A percentile compares a stretch with the other conserved stretches of the same genome.
These are phyloP conservation scores for Solidago caesia DNA, from an alignment of 129 eudicot species.

Conservation along the genomic window DNA sequence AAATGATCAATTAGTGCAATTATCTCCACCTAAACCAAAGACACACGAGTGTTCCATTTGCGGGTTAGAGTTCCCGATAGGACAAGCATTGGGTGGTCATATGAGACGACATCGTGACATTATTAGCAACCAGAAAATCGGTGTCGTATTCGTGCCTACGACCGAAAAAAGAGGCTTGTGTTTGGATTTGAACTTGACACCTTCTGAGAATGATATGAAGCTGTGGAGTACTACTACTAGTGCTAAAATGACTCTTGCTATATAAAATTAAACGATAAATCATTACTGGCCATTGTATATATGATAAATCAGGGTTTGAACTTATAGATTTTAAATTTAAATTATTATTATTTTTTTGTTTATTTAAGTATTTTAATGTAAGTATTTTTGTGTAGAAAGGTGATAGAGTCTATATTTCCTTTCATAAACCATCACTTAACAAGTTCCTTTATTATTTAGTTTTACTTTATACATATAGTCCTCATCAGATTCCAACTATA, in stretches of 20 bases:
- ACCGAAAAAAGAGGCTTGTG: slow-evolving; percentile 32
- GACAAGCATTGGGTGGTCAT: slow-evolving; percentile 75
- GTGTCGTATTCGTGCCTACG: background rate
- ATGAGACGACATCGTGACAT: slow-evolving; percentile 54
- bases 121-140: slow-evolving; percentile 4
- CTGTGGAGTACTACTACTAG: slow-evolving; percentile 19
- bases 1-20: background rate
- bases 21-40: slow-evolving; percentile 33
- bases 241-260: slow-evolving; percentile 30
- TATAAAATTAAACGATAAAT: background rate
- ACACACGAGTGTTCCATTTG: slow-evolving; percentile 49
- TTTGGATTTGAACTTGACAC: slow-evolving; percentile 53
- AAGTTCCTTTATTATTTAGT: no score
- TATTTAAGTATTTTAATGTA: no score
- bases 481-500: no score
- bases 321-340: no score
- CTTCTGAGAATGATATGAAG: slow-evolving; percentile 40
- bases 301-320: no score
- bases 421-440: no score
- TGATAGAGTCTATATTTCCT: no score
- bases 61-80: slow-evolving; percentile 45
- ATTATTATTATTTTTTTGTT: no score
- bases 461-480: no score
- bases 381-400: no score
- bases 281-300: no score